These are phyloP conservation scores for Crepidotus sp. DNA, from an alignment of 1,284 basidiomycete genomes.

Conservation along the genomic window DNA sequence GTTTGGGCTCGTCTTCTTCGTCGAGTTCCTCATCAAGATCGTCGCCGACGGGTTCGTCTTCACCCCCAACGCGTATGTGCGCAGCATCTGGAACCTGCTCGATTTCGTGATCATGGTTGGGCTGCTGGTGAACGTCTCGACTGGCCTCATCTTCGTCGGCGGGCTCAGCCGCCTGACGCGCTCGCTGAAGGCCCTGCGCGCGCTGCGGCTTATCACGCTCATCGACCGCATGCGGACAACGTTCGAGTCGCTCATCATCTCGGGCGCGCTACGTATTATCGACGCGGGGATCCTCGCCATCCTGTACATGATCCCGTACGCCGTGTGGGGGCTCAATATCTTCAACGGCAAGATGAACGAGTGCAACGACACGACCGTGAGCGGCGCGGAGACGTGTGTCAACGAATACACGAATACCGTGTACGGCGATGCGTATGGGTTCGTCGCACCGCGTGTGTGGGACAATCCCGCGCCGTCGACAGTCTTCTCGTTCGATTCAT, in stretches of 20 bases:
- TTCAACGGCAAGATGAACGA: conserved; percentile 80
- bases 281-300: conserved; percentile 91
- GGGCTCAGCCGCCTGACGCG: conserved; percentile 79
- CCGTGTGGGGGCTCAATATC: conserved; percentile 95
- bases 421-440: conserved; percentile 49
- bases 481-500: conserved; percentile 87
- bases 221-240: conserved; percentile 83
- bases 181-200: conserved; percentile 84
- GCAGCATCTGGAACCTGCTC: conserved; percentile 87
- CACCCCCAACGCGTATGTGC: conserved; percentile 90
- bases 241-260: conserved; percentile 87
- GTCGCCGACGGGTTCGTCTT: conserved; percentile 90
- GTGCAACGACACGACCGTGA: conserved; percentile 71
- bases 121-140: conserved; percentile 75
- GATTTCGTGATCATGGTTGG: conserved; percentile 85
- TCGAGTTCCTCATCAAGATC: conserved; percentile 88
- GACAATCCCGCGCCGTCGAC: conserved; percentile 79
- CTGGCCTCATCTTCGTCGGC: conserved; percentile 71
- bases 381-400: conserved; percentile 58
- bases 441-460: conserved; percentile 82
- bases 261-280: conserved; percentile 78
- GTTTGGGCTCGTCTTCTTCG: conserved; percentile 69
- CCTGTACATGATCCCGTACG: conserved; percentile 94
- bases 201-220: conserved; percentile 85
- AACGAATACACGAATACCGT: conserved; percentile 68